A percentile compares a stretch with the other conserved stretches of the same genome.
phyloP scores from a whole-genome alignment of 805 yeast species.

The Zygotorulaspora florentina region DNA sequence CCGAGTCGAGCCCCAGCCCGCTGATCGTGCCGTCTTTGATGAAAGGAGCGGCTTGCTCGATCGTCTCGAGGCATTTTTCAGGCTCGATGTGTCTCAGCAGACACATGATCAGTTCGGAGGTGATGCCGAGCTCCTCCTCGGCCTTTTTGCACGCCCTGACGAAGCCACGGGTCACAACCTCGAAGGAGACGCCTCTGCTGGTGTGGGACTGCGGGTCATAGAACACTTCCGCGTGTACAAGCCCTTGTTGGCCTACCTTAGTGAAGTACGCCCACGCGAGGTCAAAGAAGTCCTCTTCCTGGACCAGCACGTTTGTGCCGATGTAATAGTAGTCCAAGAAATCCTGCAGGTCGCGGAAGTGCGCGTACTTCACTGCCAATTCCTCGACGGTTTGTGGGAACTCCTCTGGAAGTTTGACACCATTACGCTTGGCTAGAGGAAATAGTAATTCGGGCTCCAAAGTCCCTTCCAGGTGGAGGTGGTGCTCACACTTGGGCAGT shows the following conservation, averaged over 20 bases:
- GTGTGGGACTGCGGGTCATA: slow-evolving; percentile 85
- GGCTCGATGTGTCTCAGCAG: slow-evolving; percentile 71
- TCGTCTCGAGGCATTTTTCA: slow-evolving; percentile 51
- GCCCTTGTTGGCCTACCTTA: slow-evolving; percentile 55
- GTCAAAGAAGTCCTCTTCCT: slow-evolving; percentile 70
- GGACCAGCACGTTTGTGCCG: slow-evolving; percentile 70
- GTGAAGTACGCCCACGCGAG: slow-evolving; percentile 70
- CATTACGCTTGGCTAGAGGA: slow-evolving; percentile 63
- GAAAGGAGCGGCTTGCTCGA: slow-evolving; percentile 49
- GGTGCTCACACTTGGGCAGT: slow-evolving; percentile 85
- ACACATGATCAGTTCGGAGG: slow-evolving; percentile 77
- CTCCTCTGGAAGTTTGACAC: slow-evolving; percentile 52
- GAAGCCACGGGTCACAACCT: slow-evolving; percentile 61
- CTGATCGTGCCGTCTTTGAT: slow-evolving; percentile 56
- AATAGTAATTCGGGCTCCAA: slow-evolving; percentile 70
- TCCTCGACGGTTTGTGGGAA: slow-evolving; percentile 61
- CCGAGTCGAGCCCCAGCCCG: slow-evolving; percentile 79
- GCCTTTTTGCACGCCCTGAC: slow-evolving; percentile 65
- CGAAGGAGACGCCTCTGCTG: slow-evolving; percentile 58
- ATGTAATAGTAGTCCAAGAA: slow-evolving; percentile 75
- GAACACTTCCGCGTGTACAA: slow-evolving; percentile 69
- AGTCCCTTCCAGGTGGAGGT: slow-evolving; percentile 80
- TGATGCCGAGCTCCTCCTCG: slow-evolving; percentile 51
- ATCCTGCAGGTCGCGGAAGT: slow-evolving; percentile 68
- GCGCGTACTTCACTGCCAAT: slow-evolving; percentile 53